These are phyloP conservation scores for Exsudoporus floridanus DNA, from an alignment of 1,284 basidiomycete genomes.

Conservation along the genomic window DNA sequence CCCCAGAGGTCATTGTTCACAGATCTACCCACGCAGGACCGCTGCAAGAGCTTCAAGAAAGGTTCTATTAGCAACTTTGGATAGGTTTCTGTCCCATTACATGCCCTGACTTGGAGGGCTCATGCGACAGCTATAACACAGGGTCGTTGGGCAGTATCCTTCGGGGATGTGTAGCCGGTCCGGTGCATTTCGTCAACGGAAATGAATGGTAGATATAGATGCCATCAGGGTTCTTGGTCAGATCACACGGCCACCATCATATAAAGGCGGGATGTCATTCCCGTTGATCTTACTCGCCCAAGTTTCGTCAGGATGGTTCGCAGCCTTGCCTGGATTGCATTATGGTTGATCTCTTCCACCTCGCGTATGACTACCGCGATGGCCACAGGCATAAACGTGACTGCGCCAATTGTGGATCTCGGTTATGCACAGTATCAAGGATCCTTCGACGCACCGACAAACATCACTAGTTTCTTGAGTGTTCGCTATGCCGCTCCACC, in stretches of 20 bases:
- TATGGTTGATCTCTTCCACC: not conserved
- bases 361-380: not conserved
- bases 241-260: not conserved
- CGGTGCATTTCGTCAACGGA: no score
- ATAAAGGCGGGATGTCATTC: not conserved
- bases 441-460: constrained; percentile 4
- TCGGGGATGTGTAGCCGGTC: no score
- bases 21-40: no score
- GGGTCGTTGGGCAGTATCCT: no score
- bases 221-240: no score
- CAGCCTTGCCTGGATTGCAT: not conserved
- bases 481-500: constrained; percentile 23
- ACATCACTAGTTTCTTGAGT: constrained; percentile 15
- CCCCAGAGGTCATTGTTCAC: no score
- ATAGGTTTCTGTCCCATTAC: no score
- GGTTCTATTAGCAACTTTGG: no score
- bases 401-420: constrained; percentile 13
- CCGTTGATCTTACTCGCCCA: not conserved
- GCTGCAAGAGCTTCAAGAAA: no score
- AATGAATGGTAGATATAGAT: no score
- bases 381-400: not conserved
- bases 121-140: no score
- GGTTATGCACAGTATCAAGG: constrained; percentile 20
- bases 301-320: constrained; percentile 1
- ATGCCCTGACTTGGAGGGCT: no score